Conservation (phyloP, 2,329 filamentous ascomycete species). For the Tolypocladium album region DNA sequence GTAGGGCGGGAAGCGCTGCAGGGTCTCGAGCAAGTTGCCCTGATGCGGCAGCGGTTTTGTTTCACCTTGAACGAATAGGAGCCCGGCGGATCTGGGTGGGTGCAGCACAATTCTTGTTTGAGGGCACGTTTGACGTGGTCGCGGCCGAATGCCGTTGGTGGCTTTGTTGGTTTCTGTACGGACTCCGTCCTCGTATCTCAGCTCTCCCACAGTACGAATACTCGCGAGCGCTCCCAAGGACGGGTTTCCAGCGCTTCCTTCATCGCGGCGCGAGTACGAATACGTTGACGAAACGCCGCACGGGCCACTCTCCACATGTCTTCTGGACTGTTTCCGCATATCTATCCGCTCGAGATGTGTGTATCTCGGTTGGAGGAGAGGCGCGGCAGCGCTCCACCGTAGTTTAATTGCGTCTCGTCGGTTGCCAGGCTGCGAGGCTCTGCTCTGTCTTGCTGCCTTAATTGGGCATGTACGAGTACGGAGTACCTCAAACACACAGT, state of each 20-base stretch:
- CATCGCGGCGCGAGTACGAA: neutral
- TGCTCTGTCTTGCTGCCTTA: too few species aligned
- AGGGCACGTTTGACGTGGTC: neutral
- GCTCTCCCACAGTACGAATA: neutral
- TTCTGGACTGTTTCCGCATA: neutral
- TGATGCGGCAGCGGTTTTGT: neutral
- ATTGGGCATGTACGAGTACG: too few species aligned
- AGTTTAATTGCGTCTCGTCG: neutral
- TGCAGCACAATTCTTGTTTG: neutral
- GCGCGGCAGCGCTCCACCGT: neutral
- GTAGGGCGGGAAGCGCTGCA: too few species aligned
- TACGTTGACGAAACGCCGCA: neutral
- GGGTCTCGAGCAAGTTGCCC: too few species aligned
- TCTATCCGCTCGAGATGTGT: neutral
- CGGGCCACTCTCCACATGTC: neutral
- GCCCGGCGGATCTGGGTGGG: too few species aligned
- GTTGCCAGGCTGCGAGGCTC: neutral
- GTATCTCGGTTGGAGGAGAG: neutral
- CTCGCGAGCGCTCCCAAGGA: neutral
- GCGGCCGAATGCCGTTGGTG: neutral
- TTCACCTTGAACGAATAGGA: neutral
- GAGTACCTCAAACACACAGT: too few species aligned
- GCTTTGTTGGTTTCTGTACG: neutral
- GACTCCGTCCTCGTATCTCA: too few species aligned
- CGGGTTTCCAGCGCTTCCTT: neutral